Base-by-base conservation (phyloP, 2,329 filamentous ascomycete genomes). In the Aureobasidium sp. region DNA sequence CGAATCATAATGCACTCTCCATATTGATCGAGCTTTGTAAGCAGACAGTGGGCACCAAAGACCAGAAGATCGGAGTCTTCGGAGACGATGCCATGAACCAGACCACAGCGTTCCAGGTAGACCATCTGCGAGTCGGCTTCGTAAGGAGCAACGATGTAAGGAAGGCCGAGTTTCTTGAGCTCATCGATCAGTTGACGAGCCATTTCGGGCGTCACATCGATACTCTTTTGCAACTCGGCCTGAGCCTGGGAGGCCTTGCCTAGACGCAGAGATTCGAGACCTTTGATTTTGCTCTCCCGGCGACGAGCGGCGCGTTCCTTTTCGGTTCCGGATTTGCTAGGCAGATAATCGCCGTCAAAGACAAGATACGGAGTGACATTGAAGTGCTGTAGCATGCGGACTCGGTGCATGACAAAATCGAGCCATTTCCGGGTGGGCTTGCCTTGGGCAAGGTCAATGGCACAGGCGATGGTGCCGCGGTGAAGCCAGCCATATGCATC, bases 401-500 rank as follows among this genome's bases (percentile, higher is more conserved):
- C 91, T 64, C 92, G 89, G 71, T 89, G 85, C 82, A 99, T 87
- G 59, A 88, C 89, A 69, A 91, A 96, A 71, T 95, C 89, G 71
- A 99, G 85, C 79, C 91, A 94, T 77, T 90, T 95, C 60, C 84
- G 87, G 0, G 92, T 97, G 15, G 91, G 91, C 73, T 90, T 94
- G 69, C 85, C 91, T 69, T 93, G 83, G 39, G 91, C 94, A 65
- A 99, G 83, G 70, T 97, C 94, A 70, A 94, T 85, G 65, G 93
- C 91, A 78, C 93, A 97, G 55, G 90, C 84, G 67, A 95, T 87
- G 51, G 91, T 91, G 60, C 92, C 95, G 68, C 94, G 88, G 75
- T 99, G 94, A 61, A 99, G 86, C 94, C 95, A 99, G 73, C 93
- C 94, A 81, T 99, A 99, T 62, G 89, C 93, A 75, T 99, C 94